Base-by-base conservation (phyloP, 768 basidiomycete genomes). In the Boletus sensibilis region DNA sequence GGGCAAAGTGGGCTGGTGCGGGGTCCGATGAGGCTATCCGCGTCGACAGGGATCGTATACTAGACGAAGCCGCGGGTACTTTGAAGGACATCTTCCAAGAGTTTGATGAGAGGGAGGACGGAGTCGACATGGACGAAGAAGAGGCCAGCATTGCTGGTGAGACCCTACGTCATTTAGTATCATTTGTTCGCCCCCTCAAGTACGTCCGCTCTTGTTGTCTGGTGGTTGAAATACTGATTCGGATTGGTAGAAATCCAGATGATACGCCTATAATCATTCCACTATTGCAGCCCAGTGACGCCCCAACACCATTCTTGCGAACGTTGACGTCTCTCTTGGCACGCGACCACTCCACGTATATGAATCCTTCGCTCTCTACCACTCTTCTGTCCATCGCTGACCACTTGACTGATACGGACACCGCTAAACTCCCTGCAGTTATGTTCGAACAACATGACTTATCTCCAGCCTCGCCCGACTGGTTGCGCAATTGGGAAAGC, bases 1-100 rank as follows among this genome's bases (percentile, higher is more conserved):
- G 90, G 90, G 77, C 88, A 25, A 68, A 68, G 25, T 64, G 64
- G 37, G 57, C 65, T 11, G 68, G 68, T 39, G 63, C 66, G 12
- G 72, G 68, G 16, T 63, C 64, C 16, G 63, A 64, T 1, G 69
- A 69, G 25, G 64, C 59, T 56, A 63, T 61, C 56, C 55, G 67
- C 64, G 44, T 64, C 63, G 75, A 76, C 34, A 77, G 75, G 58
- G 85, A 86, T 58, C 79, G 75, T 50, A 78, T 92, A 43, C 63
- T 92, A 54, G 82, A 85, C 43, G 90, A 92, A 69, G 82, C 82
- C 6, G 83, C 87, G 2, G 83, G 85, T 0, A 79, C 87, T 7
- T 63, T 88, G 57, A 86, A 84, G 66, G 90, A 92, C 59, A 78
- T 90, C 5, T 78, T 90, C 14, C 85, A 88, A 61, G 88, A 90